phyloP scores from a whole-genome alignment of 202 grass and related monocot species.

The Cymbopogon flexuosus region DNA sequence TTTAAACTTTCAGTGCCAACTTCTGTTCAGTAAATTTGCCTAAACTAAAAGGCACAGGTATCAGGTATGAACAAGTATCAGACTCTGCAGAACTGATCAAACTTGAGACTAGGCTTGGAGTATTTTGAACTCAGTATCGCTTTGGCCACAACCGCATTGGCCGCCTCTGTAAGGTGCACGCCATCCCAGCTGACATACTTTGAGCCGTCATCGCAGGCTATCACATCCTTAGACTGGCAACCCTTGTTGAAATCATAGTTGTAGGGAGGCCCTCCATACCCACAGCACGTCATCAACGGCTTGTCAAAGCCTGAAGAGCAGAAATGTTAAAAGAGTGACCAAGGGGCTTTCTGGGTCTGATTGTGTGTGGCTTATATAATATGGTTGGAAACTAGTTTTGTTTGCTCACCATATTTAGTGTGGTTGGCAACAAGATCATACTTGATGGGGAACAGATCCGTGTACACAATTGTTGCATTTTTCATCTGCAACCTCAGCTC shows the following conservation, averaged over 20 bases:
- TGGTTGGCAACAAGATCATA: conserved; percentile 79
- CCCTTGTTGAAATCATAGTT: conserved; percentile 58
- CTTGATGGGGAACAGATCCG: conserved; percentile 71
- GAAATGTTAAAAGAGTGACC: neutral
- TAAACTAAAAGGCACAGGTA: neutral
- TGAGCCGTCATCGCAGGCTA: conserved; percentile 42
- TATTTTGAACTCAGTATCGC: conserved; percentile 63
- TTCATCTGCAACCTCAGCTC: conserved; percentile 45
- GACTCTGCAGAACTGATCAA: conserved; percentile 61
- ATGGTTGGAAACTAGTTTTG: neutral
- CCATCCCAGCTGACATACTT: conserved; percentile 85
- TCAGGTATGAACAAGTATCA: conserved; percentile 23
- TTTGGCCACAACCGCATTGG: conserved; percentile 56
- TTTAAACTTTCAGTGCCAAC: neutral
- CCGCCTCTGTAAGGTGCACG: conserved; percentile 69
- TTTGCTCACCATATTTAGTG: conserved; percentile 57
- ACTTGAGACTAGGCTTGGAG: conserved; percentile 63
- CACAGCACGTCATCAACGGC: conserved; percentile 85
- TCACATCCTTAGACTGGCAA: conserved; percentile 37
- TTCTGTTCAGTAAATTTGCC: neutral
- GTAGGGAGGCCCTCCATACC: conserved; percentile 73
- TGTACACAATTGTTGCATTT: conserved; percentile 54
- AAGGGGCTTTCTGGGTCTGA: neutral
- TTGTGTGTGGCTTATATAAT: neutral
- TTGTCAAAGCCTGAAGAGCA: conserved; percentile 58